Evolutionary conservation across 257 asterid genomes (phyloP).

Genomic region (Forsythia suspensa): DNA sequence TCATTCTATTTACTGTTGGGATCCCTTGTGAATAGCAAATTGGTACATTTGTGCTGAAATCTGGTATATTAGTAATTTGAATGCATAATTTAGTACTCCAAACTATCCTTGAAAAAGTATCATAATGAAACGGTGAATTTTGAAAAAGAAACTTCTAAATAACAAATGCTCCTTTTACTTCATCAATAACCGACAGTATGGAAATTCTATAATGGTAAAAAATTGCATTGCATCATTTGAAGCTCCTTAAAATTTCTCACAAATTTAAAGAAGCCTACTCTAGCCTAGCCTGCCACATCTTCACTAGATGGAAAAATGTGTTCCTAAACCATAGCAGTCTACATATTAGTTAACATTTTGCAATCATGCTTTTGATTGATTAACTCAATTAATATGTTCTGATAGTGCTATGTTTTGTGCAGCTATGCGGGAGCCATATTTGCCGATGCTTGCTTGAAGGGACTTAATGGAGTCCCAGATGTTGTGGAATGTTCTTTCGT

Average conservation of each 20-base stretch:
- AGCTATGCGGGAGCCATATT: conserved; percentile 89
- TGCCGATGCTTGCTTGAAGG: conserved; percentile 92
- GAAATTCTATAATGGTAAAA: neutral
- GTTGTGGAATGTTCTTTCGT: conserved; percentile 75
- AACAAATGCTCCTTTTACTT: neutral
- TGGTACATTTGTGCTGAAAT: neutral
- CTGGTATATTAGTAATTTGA: neutral
- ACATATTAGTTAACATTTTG: neutral
- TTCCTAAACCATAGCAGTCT: neutral
- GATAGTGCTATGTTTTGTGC: conserved; percentile 21
- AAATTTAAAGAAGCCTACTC: neutral
- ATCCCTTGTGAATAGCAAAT: neutral
- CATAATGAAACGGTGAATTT: neutral
- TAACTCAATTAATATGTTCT: conserved; percentile 13
- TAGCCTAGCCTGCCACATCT: neutral
- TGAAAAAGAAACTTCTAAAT: neutral
- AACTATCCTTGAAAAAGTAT: neutral
- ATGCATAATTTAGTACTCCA: no score
- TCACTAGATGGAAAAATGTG: neutral
- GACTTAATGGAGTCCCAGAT: conserved; percentile 88
- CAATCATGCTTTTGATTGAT: neutral
- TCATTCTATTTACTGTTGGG: neutral
- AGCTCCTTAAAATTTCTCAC: neutral
- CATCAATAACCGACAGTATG: no score
- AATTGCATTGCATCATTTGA: neutral